Evolutionary conservation across 768 basidiomycete genomes (phyloP).

Genomic region (Mycena olivaceomarginata): DNA sequence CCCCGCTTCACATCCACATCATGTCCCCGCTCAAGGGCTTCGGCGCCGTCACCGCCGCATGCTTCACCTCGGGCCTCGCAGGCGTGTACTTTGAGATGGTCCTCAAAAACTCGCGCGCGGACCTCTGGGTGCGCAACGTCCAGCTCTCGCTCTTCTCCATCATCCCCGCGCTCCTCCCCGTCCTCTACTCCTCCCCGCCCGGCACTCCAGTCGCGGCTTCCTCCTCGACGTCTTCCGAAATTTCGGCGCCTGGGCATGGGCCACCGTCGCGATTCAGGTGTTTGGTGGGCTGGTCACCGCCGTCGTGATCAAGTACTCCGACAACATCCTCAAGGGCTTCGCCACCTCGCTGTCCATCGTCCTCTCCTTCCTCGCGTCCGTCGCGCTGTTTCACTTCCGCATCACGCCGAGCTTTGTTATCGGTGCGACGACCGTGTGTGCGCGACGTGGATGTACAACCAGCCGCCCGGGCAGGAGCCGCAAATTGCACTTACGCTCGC

Average conservation of each 20-base stretch:
- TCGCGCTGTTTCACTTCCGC: conserved; percentile 91
- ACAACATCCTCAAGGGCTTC: conserved; percentile 98
- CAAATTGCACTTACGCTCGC: conserved; percentile 46
- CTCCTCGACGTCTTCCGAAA: conserved; percentile 83
- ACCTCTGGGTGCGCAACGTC: conserved; percentile 94
- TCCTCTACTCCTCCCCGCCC: conserved; percentile 70
- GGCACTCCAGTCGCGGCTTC: conserved; percentile 67
- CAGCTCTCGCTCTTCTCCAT: conserved; percentile 94
- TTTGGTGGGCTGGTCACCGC: conserved; percentile 96
- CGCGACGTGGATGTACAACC: conserved; percentile 98
- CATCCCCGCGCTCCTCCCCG: conserved; percentile 90
- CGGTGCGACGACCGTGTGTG: conserved; percentile 90
- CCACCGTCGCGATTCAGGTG: conserved; percentile 92
- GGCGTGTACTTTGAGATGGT: conserved; percentile 98
- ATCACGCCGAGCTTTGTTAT: conserved; percentile 93
- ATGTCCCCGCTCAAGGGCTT: conserved; percentile 92
- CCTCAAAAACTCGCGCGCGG: conserved; percentile 87
- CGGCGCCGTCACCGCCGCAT: conserved; percentile 88
- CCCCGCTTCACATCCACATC: conserved; percentile 75
- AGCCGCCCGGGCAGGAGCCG: conserved; percentile 66
- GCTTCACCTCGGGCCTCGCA: conserved; percentile 92
- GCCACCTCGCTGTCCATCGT: conserved; percentile 96
- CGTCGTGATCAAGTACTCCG: conserved; percentile 97
- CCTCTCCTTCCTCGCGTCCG: conserved; percentile 94
- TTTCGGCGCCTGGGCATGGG: conserved; percentile 97